Percentiles rank a stretch among this genome's conserved stretches.
Conservation (phyloP, 1,284 basidiomycete species). For the Malassezia japonica region DNA sequence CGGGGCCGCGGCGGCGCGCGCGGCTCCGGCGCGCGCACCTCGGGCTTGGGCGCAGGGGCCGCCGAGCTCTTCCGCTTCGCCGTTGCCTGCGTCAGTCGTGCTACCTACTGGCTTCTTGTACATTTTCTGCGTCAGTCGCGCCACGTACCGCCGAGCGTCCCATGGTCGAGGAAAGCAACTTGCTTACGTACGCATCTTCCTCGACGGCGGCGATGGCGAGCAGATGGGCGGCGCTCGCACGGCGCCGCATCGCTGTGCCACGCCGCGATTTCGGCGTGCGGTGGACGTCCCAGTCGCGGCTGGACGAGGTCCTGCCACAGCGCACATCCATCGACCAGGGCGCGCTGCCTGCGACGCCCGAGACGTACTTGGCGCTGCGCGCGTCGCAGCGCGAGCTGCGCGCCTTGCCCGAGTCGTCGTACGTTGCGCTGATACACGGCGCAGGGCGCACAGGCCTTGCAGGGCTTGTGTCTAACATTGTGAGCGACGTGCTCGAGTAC, state of each 20-base stretch:
- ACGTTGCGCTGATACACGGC: constrained; percentile 3
- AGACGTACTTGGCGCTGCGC: constrained; percentile 17
- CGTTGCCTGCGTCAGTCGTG: neutral
- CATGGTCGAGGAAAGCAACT: constrained; percentile 2
- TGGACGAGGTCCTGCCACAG: too few relatives aligned
- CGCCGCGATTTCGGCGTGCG: too few relatives aligned
- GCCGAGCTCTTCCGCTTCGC: constrained; percentile 1
- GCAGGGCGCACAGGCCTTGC: constrained; percentile 7
- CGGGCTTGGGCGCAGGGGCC: neutral
- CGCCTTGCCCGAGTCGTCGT: constrained; percentile 7
- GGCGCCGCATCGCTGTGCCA: neutral
- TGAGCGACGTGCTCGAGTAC: constrained; percentile 5
- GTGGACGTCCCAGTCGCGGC: too few relatives aligned
- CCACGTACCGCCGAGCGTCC: constrained; percentile 14
- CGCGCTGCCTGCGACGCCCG: constrained; percentile 15
- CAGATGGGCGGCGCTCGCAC: neutral
- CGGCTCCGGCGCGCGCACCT: neutral
- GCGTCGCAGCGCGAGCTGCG: constrained; percentile 10
- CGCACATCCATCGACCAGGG: too few relatives aligned
- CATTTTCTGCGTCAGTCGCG: constrained; percentile 10
- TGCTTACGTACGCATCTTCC: constrained; percentile 2
- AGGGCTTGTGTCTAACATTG: constrained; percentile 5
- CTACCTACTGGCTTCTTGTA: constrained; percentile 13
- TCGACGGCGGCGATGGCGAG: neutral
- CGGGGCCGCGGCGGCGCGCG: neutral